Evolutionary conservation across 208 protist genomes (phyloP).

Genomic region (Blastocrithidia nonstop): DNA sequence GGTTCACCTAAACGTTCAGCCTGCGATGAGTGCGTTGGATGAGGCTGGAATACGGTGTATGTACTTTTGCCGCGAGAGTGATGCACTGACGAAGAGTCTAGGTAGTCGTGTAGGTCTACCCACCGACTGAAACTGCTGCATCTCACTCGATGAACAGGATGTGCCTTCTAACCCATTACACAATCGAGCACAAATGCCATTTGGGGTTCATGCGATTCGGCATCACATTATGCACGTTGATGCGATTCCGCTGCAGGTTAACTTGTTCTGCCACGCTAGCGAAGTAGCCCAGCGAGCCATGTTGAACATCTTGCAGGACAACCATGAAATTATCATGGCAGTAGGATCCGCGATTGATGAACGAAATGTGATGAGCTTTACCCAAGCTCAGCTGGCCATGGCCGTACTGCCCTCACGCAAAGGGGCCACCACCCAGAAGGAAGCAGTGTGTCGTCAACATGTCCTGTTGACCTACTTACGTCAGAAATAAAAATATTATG

Average conservation of each 20-base stretch:
- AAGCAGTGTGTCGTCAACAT: too few species aligned
- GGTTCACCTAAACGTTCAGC: constrained; percentile 68
- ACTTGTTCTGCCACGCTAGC: constrained; percentile 86
- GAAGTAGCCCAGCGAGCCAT: constrained; percentile 76
- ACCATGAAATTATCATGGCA: constrained; percentile 86
- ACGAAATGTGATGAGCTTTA: constrained; percentile 83
- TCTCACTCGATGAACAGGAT: constrained; percentile 79
- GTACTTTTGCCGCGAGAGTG: constrained; percentile 76
- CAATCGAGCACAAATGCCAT: constrained; percentile 86
- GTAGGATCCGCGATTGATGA: constrained; percentile 87
- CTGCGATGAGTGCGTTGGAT: constrained; percentile 52
- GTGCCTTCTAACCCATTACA: constrained; percentile 66
- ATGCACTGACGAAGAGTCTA: constrained; percentile 83
- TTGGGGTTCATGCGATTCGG: constrained; percentile 86
- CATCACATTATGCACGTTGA: constrained; percentile 88
- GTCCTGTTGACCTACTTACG: too few species aligned
- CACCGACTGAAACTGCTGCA: constrained; percentile 94
- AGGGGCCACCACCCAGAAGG: constrained; percentile 54
- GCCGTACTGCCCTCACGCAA: constrained; percentile 73
- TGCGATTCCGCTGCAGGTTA: constrained; percentile 89
- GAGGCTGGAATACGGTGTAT: constrained; percentile 89
- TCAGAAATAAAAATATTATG: too few species aligned
- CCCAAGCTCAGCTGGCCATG: constrained; percentile 83
- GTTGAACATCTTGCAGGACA: constrained; percentile 88
- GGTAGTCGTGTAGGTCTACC: constrained; percentile 83